These are phyloP conservation scores for Fraxinus pennsylvanica DNA, from an alignment of 257 asterid species.

Conservation along the genomic window DNA sequence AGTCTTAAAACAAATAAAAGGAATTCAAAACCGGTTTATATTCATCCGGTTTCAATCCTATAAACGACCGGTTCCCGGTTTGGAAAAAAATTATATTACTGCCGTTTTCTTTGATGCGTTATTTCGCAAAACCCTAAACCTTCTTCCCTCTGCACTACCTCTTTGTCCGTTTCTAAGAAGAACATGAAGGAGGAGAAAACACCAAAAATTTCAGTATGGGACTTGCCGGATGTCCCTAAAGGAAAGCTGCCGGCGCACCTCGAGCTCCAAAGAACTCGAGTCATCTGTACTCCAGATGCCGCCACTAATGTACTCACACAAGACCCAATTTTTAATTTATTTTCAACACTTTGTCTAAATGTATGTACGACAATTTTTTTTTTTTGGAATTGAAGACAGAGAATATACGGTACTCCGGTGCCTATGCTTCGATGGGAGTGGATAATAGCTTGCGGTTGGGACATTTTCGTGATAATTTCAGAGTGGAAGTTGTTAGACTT, in stretches of 20 bases:
- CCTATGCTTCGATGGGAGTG: conserved; percentile 78
- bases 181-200: conserved; percentile 24
- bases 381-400: conserved; percentile 49
- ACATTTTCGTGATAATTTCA: conserved; percentile 60
- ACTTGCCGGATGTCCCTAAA: conserved; percentile 76
- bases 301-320: conserved; percentile 59
- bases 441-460: conserved; percentile 75
- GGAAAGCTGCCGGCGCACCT: conserved; percentile 72
- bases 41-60: too few relatives aligned
- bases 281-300: conserved; percentile 64
- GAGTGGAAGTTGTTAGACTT: conserved; percentile 61
- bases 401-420: conserved; percentile 75
- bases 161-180: background rate
- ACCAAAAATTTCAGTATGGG: conserved; percentile 69
- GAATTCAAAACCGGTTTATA: too few relatives aligned
- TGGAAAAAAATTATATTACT: too few relatives aligned
- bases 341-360: background rate
- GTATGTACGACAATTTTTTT: background rate
- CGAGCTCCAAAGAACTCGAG: conserved; percentile 70
- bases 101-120: too few relatives aligned
- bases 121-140: too few relatives aligned
- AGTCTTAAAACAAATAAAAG: too few relatives aligned
- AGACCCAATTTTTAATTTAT: background rate
- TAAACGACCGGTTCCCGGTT: too few relatives aligned
- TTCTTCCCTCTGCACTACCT: too few relatives aligned